phyloP scores from a whole-genome alignment of 169 alveolate genomes.

The Cryptosporidium viatorum region DNA sequence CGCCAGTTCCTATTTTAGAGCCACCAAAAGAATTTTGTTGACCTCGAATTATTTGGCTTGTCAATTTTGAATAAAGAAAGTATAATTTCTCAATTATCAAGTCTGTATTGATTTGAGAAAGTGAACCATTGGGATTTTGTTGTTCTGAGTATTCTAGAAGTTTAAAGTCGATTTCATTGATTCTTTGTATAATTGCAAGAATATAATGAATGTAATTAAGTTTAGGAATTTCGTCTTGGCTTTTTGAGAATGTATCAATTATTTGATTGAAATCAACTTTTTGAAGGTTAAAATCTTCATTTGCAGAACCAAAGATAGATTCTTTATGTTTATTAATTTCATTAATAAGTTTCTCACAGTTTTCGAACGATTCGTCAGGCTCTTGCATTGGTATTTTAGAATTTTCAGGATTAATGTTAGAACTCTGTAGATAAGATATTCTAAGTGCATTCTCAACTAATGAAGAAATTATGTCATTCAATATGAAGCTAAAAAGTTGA shows the following conservation, averaged over 20 bases:
- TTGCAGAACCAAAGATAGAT: neutral
- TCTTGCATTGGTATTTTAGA: neutral
- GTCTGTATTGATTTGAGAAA: neutral
- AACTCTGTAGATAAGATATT: conserved; percentile 9
- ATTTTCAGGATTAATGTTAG: neutral
- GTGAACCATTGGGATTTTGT: neutral
- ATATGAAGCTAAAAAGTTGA: conserved; percentile 59
- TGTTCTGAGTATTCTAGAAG: neutral
- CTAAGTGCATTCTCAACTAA: conserved; percentile 56
- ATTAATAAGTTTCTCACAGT: neutral
- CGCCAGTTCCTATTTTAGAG: neutral
- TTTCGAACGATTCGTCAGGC: neutral
- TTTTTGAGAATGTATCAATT: neutral
- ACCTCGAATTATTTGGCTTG: conserved; percentile 66
- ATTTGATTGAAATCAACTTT: conserved; percentile 25
- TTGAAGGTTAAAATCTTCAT: neutral
- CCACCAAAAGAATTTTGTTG: conserved; percentile 23
- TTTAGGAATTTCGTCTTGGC: conserved; percentile 26
- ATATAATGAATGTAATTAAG: conserved; percentile 44
- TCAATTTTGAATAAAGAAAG: conserved; percentile 6
- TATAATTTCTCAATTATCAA: conserved; percentile 5
- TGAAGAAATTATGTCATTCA: conserved; percentile 63
- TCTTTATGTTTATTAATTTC: conserved; percentile 7
- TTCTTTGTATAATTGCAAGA: conserved; percentile 34
- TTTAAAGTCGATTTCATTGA: conserved; percentile 18